Conservation (phyloP, 306 rosid genomes). For the Myrica gale region DNA sequence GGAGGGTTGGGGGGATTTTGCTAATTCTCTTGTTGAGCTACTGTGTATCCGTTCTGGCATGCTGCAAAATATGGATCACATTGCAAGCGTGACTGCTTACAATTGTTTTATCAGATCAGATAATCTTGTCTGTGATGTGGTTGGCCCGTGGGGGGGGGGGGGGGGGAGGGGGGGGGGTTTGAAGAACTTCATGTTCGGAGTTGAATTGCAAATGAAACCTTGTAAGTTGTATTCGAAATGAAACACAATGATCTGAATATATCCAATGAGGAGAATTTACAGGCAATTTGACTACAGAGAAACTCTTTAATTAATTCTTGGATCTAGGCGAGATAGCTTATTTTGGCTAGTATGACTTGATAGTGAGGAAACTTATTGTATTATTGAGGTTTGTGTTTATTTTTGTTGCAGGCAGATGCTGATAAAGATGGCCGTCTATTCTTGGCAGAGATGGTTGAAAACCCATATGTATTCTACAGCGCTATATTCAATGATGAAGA, state of each 20-base stretch:
- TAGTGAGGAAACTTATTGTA: constrained; percentile 1
- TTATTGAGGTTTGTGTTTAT: constrained; percentile 17
- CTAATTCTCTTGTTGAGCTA: background rate
- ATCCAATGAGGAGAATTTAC: background rate
- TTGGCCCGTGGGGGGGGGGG: too few species aligned
- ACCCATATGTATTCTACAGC: constrained; percentile 90
- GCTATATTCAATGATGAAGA: constrained; percentile 77
- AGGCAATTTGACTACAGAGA: background rate
- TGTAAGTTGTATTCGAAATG: background rate
- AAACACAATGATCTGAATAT: background rate
- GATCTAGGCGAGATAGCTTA: background rate
- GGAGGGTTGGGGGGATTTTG: background rate
- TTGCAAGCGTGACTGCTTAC: background rate
- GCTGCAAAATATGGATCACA: background rate
- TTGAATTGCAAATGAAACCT: background rate
- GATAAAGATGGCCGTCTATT: constrained; percentile 87
- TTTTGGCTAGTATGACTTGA: background rate
- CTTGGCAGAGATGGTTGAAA: constrained; percentile 87
- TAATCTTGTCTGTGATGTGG: background rate
- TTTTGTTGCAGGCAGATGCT: constrained; percentile 70
- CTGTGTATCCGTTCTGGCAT: background rate
- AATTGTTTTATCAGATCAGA: background rate
- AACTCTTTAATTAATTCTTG: background rate
- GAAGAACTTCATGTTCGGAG: background rate
- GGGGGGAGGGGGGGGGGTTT: background rate